Base-by-base conservation (phyloP, 1,139 yeast species). In the Blastobotrys illinoisensis region DNA sequence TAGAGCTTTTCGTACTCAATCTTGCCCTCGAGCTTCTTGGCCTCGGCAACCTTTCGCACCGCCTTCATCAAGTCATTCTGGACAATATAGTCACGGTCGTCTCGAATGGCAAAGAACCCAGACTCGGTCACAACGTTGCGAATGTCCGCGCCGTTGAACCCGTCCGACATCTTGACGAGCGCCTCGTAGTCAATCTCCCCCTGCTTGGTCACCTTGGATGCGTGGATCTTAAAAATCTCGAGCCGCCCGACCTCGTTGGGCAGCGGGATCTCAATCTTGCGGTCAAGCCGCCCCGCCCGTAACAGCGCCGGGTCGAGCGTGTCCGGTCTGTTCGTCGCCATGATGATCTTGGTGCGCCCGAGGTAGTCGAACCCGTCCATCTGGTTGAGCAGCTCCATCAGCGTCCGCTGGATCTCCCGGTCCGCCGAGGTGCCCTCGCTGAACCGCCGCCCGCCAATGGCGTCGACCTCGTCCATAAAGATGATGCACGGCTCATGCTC, bases 241-340 rank as follows among this genome's bases (percentile, higher is more conserved):
- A 91, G 76, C 66, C 99, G 82, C 47, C 99, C 99, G 46, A 88
- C 95, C 74, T 95, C 99, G 70, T 95, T 95, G 24, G 99, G 99
- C 68, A 95, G 78, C 36, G 95, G 89, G 62, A 95, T 93, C 74
- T 95, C 99, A 66, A 95, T 89, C 74, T 95, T 95, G 70, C 99
- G 82, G 73, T 95, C 99, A 69, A 95, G 82, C 76, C 99, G 86
- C 63, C 99, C 99, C 2, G 99, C 98, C 77, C 99, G 88, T 64
- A 95, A 79, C 64, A 95, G 78, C 2, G 99, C 99, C n/a, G 99
- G 99, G 72, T 95, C 99, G 62, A 95, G 79, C 9, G 99, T 93
- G 71, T 95, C 99, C 11, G 99, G 99, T 74, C 99, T 83, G 72
- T 95, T 95, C 23, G 99, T 95, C 43, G 99, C 99, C 99, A 95